Base-by-base conservation (phyloP, 2,329 filamentous ascomycete species). In the Dactylellina parvicollis region DNA sequence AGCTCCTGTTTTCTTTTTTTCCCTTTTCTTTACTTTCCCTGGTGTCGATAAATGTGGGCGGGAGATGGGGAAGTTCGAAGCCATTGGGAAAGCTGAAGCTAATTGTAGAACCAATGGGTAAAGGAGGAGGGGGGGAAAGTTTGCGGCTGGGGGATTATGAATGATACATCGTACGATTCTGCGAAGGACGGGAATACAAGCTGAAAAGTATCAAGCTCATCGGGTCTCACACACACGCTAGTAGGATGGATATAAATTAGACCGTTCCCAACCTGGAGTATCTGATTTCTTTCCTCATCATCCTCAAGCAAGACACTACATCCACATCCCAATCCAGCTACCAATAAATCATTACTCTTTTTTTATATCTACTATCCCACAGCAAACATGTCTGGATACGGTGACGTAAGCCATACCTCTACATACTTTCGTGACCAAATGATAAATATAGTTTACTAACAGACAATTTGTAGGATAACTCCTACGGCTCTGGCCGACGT, bases 351-450 rank as follows among this genome's bases (percentile, higher is more conserved):
- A 44, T 59, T 60, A 52, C 24, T 52, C 52, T 38, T 55, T 34
- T n/a, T 34, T 20, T 32, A 47, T 28, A 66, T 32, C 16, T 32
- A 1, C 16, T 16, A 9, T 36, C 9, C 44, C 20, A 54, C 14
- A 28, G 30, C 16, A 54, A 73, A 56, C n/a, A 73, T 73, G 69
- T 65, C 67, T 47, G 46, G 69, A 49, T 73, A 73, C 69, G 69
- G 54, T 61, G 54, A 65, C 44, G 54, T 50, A 56, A 55, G 57
- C 30, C 12, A 14, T 30, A 52, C 34, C 32, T 28, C 28, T 57
- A 18, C 36, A 32, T 36, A 38, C n/a, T 28, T 5, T 60, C 24
- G 26, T 36, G 28, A 18, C 22, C 44, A 34, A 28, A 34, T 50
- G 40, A 16, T 42, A 36, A 18, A 49, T 12, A 18, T 8, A 12